These are phyloP conservation scores for Schizonepeta tenuifolia DNA, from an alignment of 257 asterid genomes.

Conservation along the genomic window DNA sequence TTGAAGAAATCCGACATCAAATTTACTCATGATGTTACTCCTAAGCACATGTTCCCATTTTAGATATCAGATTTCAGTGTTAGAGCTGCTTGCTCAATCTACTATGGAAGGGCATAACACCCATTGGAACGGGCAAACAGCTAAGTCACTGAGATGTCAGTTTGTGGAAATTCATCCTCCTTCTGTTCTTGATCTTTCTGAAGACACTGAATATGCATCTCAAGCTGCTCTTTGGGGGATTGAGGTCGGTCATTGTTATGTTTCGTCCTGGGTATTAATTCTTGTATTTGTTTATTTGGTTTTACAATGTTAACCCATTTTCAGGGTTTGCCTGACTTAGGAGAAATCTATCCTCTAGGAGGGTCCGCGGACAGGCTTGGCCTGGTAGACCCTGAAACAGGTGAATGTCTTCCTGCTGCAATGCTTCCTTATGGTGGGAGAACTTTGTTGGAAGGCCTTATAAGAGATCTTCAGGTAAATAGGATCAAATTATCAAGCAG, in stretches of 20 bases:
- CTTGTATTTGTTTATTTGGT: constrained; percentile 33
- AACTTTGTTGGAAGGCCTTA: constrained; percentile 92
- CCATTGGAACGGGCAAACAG: constrained; percentile 53
- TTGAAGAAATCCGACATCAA: neutral
- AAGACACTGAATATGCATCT: constrained; percentile 79
- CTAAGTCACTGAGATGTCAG: constrained; percentile 47
- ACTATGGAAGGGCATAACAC: constrained; percentile 48
- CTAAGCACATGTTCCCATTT: constrained; percentile 26
- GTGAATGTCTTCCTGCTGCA: constrained; percentile 99
- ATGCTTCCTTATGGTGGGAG: constrained; percentile 99
- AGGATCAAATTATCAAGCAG: constrained; percentile 21
- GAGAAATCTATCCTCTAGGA: constrained; percentile 98
- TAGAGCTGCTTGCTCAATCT: constrained; percentile 80
- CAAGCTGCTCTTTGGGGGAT: constrained; percentile 97
- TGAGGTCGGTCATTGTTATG: constrained; percentile 64
- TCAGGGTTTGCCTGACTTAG: constrained; percentile 98
- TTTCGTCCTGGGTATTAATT: constrained; percentile 14
- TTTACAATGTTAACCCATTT: constrained; percentile 47
- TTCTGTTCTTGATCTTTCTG: constrained; percentile 76
- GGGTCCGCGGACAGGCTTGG: constrained; percentile 99
- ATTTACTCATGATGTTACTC: constrained; percentile 25
- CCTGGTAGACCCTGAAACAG: constrained; percentile 81
- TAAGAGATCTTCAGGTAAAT: constrained; percentile 96
- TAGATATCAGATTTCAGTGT: constrained; percentile 82
- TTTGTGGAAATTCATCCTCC: constrained; percentile 87